Conservation (phyloP, 352 stramenopile species). For the Phytophthora crassamura region DNA sequence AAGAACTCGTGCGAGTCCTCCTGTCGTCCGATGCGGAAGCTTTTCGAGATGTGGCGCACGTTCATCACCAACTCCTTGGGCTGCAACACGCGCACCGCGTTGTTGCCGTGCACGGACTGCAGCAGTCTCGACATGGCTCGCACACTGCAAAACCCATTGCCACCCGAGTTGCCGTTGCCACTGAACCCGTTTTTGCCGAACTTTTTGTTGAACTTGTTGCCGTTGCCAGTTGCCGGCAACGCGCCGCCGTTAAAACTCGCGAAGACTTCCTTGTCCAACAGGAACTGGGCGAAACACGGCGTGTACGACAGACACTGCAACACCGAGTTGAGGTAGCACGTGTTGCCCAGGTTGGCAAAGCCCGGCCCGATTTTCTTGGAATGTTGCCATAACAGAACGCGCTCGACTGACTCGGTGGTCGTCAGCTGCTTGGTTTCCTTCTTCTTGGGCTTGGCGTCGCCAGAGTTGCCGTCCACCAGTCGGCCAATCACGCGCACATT, state of each 20-base stretch:
- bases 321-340: slow-evolving; percentile 95
- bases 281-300: slow-evolving; percentile 82
- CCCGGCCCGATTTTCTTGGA: slow-evolving; percentile 83
- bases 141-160: slow-evolving; percentile 60
- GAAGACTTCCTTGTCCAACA: slow-evolving; percentile 80
- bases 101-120: slow-evolving; percentile 62
- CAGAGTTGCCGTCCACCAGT: slow-evolving; percentile 33
- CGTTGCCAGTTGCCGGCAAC: slow-evolving; percentile 21
- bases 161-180: slow-evolving; percentile 33
- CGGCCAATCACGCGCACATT: slow-evolving; percentile 57
- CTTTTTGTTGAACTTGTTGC: slow-evolving; percentile 41
- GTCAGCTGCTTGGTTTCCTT: slow-evolving; percentile 53
- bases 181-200: slow-evolving; percentile 24
- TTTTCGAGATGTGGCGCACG: slow-evolving; percentile 83
- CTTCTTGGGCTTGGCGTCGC: slow-evolving; percentile 25
- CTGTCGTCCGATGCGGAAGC: slow-evolving; percentile 88
- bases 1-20: slow-evolving; percentile 95
- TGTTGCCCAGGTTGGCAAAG: slow-evolving; percentile 94
- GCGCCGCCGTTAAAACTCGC: slow-evolving; percentile 41
- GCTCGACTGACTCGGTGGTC: slow-evolving; percentile 51
- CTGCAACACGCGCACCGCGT: slow-evolving; percentile 59
- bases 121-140: slow-evolving; percentile 74
- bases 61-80: slow-evolving; percentile 88
- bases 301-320: slow-evolving; percentile 91
- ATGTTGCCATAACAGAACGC: slow-evolving; percentile 63